These are phyloP conservation scores for Umbelopsis ramanniana DNA, from an alignment of 192 early-diverging fungal genomes.

Conservation along the genomic window DNA sequence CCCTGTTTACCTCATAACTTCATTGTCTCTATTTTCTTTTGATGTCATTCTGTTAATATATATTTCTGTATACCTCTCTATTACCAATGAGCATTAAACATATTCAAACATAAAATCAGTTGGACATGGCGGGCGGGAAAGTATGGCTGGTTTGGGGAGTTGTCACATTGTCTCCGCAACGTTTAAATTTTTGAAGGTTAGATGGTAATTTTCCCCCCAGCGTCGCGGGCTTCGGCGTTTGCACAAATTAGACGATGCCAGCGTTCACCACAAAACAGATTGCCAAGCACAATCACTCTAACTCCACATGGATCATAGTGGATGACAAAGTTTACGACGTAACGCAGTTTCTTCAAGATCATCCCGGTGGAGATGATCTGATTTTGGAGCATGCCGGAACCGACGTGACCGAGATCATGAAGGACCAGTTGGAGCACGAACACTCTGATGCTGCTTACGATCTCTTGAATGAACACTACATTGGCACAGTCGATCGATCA, in stretches of 20 bases:
- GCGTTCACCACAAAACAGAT: conserved; percentile 32
- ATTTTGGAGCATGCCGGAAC: conserved; percentile 82
- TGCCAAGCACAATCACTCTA: conserved; percentile 64
- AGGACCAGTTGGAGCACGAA: conserved; percentile 67
- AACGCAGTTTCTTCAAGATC: conserved; percentile 80
- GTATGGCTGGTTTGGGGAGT: too few relatives aligned
- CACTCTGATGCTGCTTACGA: conserved; percentile 85
- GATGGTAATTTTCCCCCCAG: background rate
- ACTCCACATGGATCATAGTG: conserved; percentile 79
- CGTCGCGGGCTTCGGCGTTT: background rate
- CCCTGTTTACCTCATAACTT: too few relatives aligned
- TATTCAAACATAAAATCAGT: too few relatives aligned
- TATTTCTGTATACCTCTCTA: too few relatives aligned
- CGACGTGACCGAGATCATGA: conserved; percentile 76
- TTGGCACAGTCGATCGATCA: conserved; percentile 56
- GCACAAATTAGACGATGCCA: background rate
- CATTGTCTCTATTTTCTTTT: too few relatives aligned
- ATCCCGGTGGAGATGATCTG: conserved; percentile 90
- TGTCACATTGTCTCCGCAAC: too few relatives aligned
- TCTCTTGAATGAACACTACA: conserved; percentile 75
- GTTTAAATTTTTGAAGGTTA: background rate
- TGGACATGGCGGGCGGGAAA: too few relatives aligned
- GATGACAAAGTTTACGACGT: conserved; percentile 82
- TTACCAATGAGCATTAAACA: too few relatives aligned
- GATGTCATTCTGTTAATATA: too few relatives aligned